phyloP scores from a whole-genome alignment of 805 yeast species.

The Candida wancherniae region DNA sequence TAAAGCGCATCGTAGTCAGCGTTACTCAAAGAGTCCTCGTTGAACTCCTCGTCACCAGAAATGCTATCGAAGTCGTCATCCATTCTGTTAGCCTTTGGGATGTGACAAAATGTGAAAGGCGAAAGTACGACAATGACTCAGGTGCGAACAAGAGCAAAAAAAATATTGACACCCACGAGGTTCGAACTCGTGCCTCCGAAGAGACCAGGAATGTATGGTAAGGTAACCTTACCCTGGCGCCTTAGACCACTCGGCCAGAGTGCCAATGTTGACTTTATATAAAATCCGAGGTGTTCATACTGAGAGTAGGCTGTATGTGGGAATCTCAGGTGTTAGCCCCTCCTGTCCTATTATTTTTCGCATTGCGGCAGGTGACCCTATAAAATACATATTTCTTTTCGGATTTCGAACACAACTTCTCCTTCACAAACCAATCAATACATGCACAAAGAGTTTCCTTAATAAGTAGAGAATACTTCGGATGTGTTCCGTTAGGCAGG shows the following conservation, averaged over 20 bases:
- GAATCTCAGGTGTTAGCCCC: too few relatives aligned
- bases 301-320: too few relatives aligned
- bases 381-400: too few relatives aligned
- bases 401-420: too few relatives aligned
- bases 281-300: too few relatives aligned
- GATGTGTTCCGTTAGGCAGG: too few relatives aligned
- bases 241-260: constrained; percentile 30
- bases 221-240: constrained; percentile 29
- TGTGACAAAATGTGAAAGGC: too few relatives aligned
- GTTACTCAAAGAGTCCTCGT: constrained; percentile 34
- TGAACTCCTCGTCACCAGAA: constrained; percentile 29
- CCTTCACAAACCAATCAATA: too few relatives aligned
- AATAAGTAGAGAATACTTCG: too few relatives aligned
- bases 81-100: constrained; percentile 5
- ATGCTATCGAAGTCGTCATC: constrained; percentile 23
- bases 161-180: constrained; percentile 25
- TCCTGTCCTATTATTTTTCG: too few relatives aligned
- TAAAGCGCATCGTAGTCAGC: constrained; percentile 42
- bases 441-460: too few relatives aligned
- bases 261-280: constrained; percentile 18
- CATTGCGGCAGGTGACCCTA: too few relatives aligned
- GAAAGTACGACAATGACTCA: neutral
- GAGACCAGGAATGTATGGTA: constrained; percentile 26
- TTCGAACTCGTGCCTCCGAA: constrained; percentile 29
- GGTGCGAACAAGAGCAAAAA: constrained; percentile 4